Percentiles rank a stretch among this genome's conserved stretches.
Evolutionary conservation across 495 filamentous ascomycete species (phyloP).

Genomic region (Penicillium waksmanii): DNA sequence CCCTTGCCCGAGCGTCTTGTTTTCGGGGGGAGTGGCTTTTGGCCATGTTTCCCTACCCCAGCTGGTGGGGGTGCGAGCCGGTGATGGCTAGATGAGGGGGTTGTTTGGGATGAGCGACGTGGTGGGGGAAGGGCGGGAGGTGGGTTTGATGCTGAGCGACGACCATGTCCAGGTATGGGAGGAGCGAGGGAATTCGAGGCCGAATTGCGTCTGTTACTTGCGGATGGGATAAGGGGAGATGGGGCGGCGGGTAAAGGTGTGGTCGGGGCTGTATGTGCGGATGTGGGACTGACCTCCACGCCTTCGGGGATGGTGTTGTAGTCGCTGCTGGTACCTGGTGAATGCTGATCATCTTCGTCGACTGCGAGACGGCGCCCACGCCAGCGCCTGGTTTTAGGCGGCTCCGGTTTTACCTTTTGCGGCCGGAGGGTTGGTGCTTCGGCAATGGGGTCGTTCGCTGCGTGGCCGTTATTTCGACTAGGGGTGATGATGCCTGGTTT

Average conservation of each 20-base stretch:
- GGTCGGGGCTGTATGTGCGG: constrained; percentile 24
- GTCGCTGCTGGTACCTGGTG: constrained; percentile 31
- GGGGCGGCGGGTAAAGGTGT: constrained; percentile 14
- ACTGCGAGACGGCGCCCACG: constrained; percentile 36
- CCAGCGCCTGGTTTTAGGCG: constrained; percentile 50
- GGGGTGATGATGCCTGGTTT: constrained; percentile 86
- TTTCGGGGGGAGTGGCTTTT: constrained; percentile 43
- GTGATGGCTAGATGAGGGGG: constrained; percentile 32
- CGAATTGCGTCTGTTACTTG: constrained; percentile 34
- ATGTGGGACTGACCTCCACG: constrained; percentile 26
- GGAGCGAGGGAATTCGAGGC: constrained; percentile 32
- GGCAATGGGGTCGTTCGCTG: constrained; percentile 17
- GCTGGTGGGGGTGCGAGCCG: constrained; percentile 25
- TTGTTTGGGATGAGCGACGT: constrained; percentile 35
- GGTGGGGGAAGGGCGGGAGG: constrained; percentile 47
- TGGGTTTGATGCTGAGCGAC: constrained; percentile 45
- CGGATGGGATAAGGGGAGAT: constrained; percentile 3
- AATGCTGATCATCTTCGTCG: constrained; percentile 32
- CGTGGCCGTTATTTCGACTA: constrained; percentile 56
- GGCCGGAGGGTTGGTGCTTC: constrained; percentile 27
- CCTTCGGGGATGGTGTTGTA: constrained; percentile 39
- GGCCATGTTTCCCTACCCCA: constrained; percentile 29
- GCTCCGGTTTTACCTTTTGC: constrained; percentile 47
- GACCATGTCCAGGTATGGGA: constrained; percentile 27
- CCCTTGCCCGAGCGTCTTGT: constrained; percentile 43